Evolutionary conservation across 345 rosid genomes (phyloP).

Genomic region (Ceriops tagal): DNA sequence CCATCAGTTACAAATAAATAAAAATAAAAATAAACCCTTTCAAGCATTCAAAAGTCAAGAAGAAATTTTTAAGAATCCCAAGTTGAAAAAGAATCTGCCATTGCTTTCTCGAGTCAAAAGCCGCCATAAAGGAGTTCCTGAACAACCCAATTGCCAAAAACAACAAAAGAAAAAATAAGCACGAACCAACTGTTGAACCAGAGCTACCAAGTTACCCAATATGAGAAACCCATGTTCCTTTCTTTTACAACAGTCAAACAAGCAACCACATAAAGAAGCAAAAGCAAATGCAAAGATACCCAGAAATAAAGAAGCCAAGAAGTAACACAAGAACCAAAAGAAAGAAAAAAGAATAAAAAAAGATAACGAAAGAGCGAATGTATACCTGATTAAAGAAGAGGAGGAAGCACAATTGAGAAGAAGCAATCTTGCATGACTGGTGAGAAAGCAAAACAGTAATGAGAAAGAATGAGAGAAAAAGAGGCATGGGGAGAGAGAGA

Average conservation of each 20-base stretch:
- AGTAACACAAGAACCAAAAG: background rate
- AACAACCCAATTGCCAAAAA: slow-evolving; percentile 23
- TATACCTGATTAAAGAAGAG: slow-evolving; percentile 45
- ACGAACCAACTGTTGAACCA: background rate
- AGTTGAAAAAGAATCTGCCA: slow-evolving; percentile 4
- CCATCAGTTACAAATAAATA: slow-evolving; percentile 22
- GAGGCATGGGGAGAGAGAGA: background rate
- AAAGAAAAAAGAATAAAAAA: slow-evolving; percentile 4
- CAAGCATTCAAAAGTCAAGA: slow-evolving; percentile 2
- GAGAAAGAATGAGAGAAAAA: background rate
- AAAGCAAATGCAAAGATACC: slow-evolving; percentile 5
- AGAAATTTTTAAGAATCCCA: background rate
- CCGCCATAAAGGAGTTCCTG: slow-evolving; percentile 8
- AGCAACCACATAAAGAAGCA: slow-evolving; percentile 10
- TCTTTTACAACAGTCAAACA: slow-evolving; percentile 14
- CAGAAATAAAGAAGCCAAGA: slow-evolving; percentile 12
- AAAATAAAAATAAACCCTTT: slow-evolving; percentile 20
- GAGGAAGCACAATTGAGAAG: slow-evolving; percentile 26
- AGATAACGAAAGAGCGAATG: background rate
- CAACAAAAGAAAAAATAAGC: background rate
- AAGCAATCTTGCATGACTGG: slow-evolving; percentile 27
- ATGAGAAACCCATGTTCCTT: background rate
- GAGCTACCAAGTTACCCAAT: background rate
- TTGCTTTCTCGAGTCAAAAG: slow-evolving; percentile 20
- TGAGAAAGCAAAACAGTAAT: background rate